A percentile compares a stretch with the other conserved stretches of the same genome.
phyloP scores from a whole-genome alignment of 148 eudicot genomes.

The Chenopodium berlandieri region DNA sequence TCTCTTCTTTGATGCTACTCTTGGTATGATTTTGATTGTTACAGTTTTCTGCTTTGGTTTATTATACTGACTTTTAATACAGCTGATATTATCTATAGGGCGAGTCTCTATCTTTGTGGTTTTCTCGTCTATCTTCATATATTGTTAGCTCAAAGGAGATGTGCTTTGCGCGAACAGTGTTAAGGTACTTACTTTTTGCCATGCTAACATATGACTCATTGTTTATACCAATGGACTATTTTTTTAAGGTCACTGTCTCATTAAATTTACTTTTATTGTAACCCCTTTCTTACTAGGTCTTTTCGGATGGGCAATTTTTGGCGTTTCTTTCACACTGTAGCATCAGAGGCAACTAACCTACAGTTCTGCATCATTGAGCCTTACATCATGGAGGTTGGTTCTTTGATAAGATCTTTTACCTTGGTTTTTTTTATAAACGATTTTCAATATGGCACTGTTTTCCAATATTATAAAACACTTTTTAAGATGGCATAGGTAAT shows the following conservation, averaged over 20 bases:
- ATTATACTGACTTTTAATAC: slow-evolving; percentile 17
- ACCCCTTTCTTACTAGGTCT: slow-evolving; percentile 39
- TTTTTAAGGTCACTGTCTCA: neutral
- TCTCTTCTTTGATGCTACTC: slow-evolving; percentile 15
- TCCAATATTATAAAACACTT: no score
- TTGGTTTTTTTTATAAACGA: neutral
- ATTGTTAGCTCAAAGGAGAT: slow-evolving; percentile 64
- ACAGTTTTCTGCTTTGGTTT: neutral
- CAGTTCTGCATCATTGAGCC: slow-evolving; percentile 75
- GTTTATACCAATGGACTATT: neutral
- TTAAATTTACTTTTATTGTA: neutral
- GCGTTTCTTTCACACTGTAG: slow-evolving; percentile 53
- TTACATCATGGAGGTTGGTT: slow-evolving; percentile 57
- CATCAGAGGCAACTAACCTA: slow-evolving; percentile 70
- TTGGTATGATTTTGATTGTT: slow-evolving; percentile 7
- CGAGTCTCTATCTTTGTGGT: slow-evolving; percentile 80
- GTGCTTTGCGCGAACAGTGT: slow-evolving; percentile 62
- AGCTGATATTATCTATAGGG: slow-evolving; percentile 41
- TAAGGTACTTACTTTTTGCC: slow-evolving; percentile 47
- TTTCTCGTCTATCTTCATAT: slow-evolving; percentile 48
- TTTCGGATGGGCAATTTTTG: slow-evolving; percentile 75
- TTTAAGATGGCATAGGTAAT: no score
- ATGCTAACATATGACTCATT: neutral
- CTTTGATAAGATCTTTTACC: slow-evolving; percentile 9
- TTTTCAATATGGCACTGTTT: no score